Conservation (phyloP, 2,329 filamentous ascomycete genomes). For the Penicillium sp. region DNA sequence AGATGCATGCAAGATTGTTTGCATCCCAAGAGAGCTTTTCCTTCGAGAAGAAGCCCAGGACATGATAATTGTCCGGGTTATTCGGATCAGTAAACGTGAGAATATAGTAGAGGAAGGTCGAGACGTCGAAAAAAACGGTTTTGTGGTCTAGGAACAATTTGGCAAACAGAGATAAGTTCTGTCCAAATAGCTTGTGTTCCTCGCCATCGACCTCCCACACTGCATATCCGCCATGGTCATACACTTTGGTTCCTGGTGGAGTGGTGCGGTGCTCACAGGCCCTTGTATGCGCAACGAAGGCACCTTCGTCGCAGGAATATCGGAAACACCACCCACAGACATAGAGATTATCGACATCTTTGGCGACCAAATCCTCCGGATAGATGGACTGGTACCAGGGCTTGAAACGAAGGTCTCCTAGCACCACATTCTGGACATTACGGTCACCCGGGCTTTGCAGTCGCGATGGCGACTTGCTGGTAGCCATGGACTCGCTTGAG, state of each 20-base stretch:
- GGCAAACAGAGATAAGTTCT: conserved; percentile 92
- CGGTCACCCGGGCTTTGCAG: conserved; percentile 53
- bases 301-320: conserved; percentile 59
- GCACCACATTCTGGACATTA: conserved; percentile 81
- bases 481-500: conserved; percentile 28
- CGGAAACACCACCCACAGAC: conserved; percentile 94
- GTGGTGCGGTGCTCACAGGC: conserved; percentile 55
- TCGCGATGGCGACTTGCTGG: conserved; percentile 23
- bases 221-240: conserved; percentile 74
- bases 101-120: conserved; percentile 90
- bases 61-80: conserved; percentile 49
- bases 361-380: conserved; percentile 61
- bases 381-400: conserved; percentile 95
- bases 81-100: conserved; percentile 68
- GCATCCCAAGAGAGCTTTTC: conserved; percentile 99
- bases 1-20: conserved; percentile 94
- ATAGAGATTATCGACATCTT: conserved; percentile 62
- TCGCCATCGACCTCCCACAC: conserved; percentile 94
- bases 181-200: conserved; percentile 81
- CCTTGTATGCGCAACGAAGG: conserved; percentile 40
- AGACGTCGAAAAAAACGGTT: conserved; percentile 95
- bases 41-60: conserved; percentile 97
- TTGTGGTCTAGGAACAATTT: conserved; percentile 98
- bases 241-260: conserved; percentile 70
- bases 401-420: conserved; percentile 78